Evolutionary conservation across 2,329 filamentous ascomycete genomes (phyloP), one percentile per base, ranked within the genome.

Genomic region (Ophiocordyceps robertsii): DNA sequence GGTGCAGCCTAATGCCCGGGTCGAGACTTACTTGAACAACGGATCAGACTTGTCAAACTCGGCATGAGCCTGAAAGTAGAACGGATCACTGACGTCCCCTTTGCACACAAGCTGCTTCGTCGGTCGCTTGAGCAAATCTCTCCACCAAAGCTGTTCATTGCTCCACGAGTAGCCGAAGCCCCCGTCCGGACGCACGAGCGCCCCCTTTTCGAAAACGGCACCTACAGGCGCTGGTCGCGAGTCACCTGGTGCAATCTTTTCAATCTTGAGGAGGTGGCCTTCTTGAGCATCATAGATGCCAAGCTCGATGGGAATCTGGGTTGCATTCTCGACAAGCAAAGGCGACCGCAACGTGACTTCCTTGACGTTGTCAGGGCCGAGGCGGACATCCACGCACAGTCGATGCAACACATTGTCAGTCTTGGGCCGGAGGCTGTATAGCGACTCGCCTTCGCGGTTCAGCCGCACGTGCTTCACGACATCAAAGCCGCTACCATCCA

Each of bases 91-190:
- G 48, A 80, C 79, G 52, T 95, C 90, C 13, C 87, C 87, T 51
- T 83, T 81, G 63, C 92, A 98, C 19, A 86, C 84, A 50, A 98
- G 74, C 1, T 90, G 94, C 50, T 82, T 79, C 0, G 87, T 94
- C 12, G 89, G 87, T 42, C 80, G 72, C 57, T 85, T 86, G 42
- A 96, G 67, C 37, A 98, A 66, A 52, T 96, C 92, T 59, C 79
- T 88, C 92, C 92, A 98, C 72, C 87, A 92, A 10, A 98, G 64
- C 35, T 80, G 77, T 56, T 96, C 88, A 39, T 79, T 82, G 4
- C 88, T 95, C 92, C 92, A 98, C 45, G 84, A 79, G 58, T 95
- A 98, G 1, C 92, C 92, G 55, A 98, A 98, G 4, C 92, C 92
- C 53, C 92, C 87, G 57, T 96, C 92, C 2, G 92, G 92, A 30